Base-by-base conservation (phyloP, 2,329 filamentous ascomycete species). In the Aphanoascus verrucosus region DNA sequence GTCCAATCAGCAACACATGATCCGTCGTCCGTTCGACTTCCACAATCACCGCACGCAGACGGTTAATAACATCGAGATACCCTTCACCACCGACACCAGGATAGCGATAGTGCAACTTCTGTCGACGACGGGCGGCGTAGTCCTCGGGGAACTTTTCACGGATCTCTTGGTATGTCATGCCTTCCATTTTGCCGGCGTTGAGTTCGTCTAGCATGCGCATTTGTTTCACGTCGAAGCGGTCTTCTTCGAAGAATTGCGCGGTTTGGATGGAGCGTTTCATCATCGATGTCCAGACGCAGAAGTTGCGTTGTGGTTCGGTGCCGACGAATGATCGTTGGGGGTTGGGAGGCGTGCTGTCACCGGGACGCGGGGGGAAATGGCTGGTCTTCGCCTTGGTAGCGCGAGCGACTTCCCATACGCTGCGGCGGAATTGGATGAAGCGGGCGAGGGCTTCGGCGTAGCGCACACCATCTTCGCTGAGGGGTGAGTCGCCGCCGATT, bases 281-380 rank as follows among this genome's bases (percentile, higher is more conserved):
- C 91, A 97, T 97, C 1, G 88, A 94, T 0, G 91, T 96, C 93
- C 93, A 98, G 14, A 98, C 88, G 68, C 93, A 98, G 66, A 96
- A 97, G 66, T 95, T 94, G 63, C 86, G 79, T 31, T 85, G 80
- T 31, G 83, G 73, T 47, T 84, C 83, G 48, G 77, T 60, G 9
- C 71, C 62, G 51, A 71, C 69, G 1, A 66, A 66, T 15, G 72
- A 66, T 8, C 78, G 84, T 65, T 95, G 88, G 0, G 93, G 93
- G 64, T 98, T 97, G 0, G 93, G 93, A 3, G 93, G 93, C 0
- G 93, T 97, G 59, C 86, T 86, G 69, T 96, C 91, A 54, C 93
- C 93, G 0, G 90, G 85, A 41, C 84, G 79, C 0, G 93, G 91
- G n/a, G 93, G 90, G 69, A 94, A 94, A 55, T 86, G 85, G 0